Evolutionary conservation across 2,329 filamentous ascomycete genomes (phyloP), one percentile per base, ranked within the genome.

Genomic region (Aureobasidium sp.): DNA sequence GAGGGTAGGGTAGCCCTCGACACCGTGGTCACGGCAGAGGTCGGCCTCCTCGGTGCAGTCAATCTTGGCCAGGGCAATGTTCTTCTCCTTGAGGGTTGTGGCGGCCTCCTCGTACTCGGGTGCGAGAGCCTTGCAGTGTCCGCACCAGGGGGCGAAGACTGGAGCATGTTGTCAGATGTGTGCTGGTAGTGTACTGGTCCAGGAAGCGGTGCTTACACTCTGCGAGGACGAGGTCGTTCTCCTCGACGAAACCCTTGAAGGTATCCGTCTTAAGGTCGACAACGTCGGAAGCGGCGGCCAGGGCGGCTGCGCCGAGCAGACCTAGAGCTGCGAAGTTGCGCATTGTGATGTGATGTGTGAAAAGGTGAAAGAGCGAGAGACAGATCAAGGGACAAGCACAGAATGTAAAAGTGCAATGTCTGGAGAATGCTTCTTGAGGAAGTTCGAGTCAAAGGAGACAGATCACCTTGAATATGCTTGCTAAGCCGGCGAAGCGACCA

Each of bases 91-190:
- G 66, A 95, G 82, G 36, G 85, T 82, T 34, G 89, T 92, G 54
- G 90, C 90, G 58, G 90, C 90, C 75, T 90, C 86, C 80, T 95
- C 90, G 77, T 94, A 95, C 79, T 94, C 90, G 73, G 90, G 89
- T 65, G 89, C 94, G 68, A 99, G 90, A 64, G 93, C 93, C 83
- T 99, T 97, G 89, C 93, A 97, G 84, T 97, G 93, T 67, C 92
- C 93, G 69, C 90, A 96, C 92, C 93, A 96, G 69, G 93, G 92
- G 68, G 93, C 93, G 76, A 90, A 97, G 86, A 97, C 88, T 91
- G 57, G 44, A 36, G 32, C 54, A 0, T 37, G 7, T 8, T 54
- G 44, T 63, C 21, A 65, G 59, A 21, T 9, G 9, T 27, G 29
- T 36, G 5, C 32, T 53, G 21, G 13, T 29, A 13, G 11, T 25